A percentile compares a stretch with the other conserved stretches of the same genome.
Conservation (phyloP, 2,329 filamentous ascomycete species). For the Colletotrichum theobromicola region DNA sequence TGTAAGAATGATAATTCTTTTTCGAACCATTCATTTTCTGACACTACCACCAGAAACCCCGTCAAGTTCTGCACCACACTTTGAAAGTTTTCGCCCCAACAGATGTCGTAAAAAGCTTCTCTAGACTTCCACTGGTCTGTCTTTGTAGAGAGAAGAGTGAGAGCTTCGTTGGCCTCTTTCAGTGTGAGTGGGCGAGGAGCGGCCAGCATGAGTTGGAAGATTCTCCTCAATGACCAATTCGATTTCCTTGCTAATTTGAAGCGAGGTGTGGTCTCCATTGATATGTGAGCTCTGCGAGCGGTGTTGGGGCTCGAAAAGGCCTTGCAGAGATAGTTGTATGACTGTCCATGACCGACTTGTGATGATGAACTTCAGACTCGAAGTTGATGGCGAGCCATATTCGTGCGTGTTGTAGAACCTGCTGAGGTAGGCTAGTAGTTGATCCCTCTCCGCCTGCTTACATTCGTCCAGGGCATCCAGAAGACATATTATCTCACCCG, state of each 20-base stretch:
- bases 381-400: too few species aligned
- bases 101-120: fast-evolving
- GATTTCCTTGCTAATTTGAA: too few species aligned
- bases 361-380: neutral
- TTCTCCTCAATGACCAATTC: neutral
- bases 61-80: neutral
- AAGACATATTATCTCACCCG: neutral
- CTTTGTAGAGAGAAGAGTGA: neutral
- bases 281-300: too few species aligned
- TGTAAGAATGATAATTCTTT: neutral
- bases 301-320: too few species aligned
- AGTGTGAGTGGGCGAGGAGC: neutral
- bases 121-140: neutral
- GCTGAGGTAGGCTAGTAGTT: fast-evolving
- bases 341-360: too few species aligned
- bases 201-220: neutral
- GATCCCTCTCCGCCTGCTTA: neutral
- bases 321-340: too few species aligned
- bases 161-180: neutral
- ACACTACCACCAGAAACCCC: neutral
- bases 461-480: neutral
- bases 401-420: neutral
- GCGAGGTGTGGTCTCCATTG: too few species aligned
- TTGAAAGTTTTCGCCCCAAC: neutral
- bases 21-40: fast-evolving